Conservation (phyloP, 768 basidiomycete genomes). For the Tricholoma saponaceum region DNA sequence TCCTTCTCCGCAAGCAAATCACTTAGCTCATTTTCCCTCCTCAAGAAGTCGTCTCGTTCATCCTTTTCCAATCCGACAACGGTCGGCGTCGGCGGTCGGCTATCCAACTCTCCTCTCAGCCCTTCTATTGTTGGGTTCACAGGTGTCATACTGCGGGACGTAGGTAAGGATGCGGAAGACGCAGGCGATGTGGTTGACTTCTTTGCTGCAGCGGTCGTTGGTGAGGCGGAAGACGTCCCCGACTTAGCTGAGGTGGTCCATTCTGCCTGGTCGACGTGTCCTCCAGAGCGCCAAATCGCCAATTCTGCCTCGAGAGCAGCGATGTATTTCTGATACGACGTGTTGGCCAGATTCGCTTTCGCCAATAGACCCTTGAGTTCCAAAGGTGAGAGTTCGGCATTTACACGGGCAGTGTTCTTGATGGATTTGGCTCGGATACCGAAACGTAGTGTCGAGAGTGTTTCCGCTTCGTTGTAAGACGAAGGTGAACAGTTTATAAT, state of each 20-base stretch:
- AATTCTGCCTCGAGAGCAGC: conserved; percentile 89
- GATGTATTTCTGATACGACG: conserved; percentile 82
- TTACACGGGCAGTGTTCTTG: conserved; percentile 99
- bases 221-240: conserved; percentile 33
- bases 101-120: conserved; percentile 67
- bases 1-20: conserved; percentile 93
- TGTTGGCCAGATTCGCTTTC: conserved; percentile 85
- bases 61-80: conserved; percentile 89
- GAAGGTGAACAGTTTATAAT: conserved; percentile 99
- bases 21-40: conserved; percentile 93
- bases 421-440: conserved; percentile 99
- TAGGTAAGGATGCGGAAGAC: conserved; percentile 50
- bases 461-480: conserved; percentile 95
- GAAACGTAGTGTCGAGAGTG: conserved; percentile 94
- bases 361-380: conserved; percentile 91
- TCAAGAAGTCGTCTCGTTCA: conserved; percentile 95
- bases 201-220: conserved; percentile 49
- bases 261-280: conserved; percentile 74
- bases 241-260: conserved; percentile 74
- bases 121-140: conserved; percentile 71
- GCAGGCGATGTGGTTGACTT: conserved; percentile 63
- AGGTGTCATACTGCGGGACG: conserved; percentile 63
- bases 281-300: conserved; percentile 84
- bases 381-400: conserved; percentile 93
- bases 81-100: conserved; percentile 90